Conservation (phyloP, 768 basidiomycete genomes). For the Phylloporus sp. region DNA sequence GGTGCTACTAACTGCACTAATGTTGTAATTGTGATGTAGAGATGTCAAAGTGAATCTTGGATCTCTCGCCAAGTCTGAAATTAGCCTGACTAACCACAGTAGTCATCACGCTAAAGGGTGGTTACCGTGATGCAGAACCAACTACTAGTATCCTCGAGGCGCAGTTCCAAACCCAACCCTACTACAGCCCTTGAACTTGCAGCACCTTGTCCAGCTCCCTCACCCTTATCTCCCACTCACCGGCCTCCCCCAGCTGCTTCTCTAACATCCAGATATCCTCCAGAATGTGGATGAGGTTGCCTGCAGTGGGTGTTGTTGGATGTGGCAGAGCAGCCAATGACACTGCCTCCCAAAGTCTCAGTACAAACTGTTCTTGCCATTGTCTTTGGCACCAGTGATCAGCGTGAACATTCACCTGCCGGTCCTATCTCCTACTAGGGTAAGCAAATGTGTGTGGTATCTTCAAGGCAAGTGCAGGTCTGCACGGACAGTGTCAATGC, state of each 20-base stretch:
- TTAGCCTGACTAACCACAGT: too few species aligned
- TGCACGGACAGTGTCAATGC: conserved; percentile 21
- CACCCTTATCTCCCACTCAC: conserved; percentile 26
- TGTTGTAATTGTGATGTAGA: too few species aligned
- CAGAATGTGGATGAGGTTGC: conserved; percentile 22
- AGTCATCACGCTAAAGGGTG: too few species aligned
- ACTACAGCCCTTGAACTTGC: conserved; percentile 19
- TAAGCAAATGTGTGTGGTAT: conserved; percentile 86
- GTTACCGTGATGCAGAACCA: too few species aligned
- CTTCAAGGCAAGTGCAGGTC: conserved; percentile 83
- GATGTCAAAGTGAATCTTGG: too few species aligned
- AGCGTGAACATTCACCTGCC: conserved; percentile 69
- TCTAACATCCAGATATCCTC: conserved; percentile 28
- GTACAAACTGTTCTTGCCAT: neutral
- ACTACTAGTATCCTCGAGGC: too few species aligned
- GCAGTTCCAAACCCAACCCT: too few species aligned
- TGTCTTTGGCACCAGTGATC: conserved; percentile 31
- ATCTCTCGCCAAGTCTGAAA: too few species aligned
- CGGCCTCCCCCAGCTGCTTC: conserved; percentile 21
- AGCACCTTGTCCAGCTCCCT: conserved; percentile 23
- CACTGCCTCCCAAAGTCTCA: neutral
- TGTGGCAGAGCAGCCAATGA: neutral
- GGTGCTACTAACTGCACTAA: too few species aligned
- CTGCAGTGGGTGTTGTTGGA: conserved; percentile 2
- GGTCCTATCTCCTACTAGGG: conserved; percentile 67